Percentiles rank a stretch among this genome's conserved stretches.
Evolutionary conservation across 2,329 filamentous ascomycete genomes (phyloP).

Genomic region (Xylariaceae sp.): DNA sequence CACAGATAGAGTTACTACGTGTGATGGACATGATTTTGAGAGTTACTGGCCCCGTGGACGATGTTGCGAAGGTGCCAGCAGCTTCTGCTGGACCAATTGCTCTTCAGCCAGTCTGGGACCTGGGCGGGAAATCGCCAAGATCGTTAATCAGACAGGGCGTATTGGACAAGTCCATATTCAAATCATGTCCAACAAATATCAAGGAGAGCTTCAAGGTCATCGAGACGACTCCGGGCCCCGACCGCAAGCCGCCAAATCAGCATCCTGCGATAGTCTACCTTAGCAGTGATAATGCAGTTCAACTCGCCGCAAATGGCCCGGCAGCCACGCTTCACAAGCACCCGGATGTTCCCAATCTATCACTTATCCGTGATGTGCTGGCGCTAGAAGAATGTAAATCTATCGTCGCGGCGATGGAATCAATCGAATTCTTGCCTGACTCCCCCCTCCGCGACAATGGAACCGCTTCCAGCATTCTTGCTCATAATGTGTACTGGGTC

Average conservation of each 20-base stretch:
- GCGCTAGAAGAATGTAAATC: conserved; percentile 58
- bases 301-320: conserved; percentile 42
- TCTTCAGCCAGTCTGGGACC: conserved; percentile 58
- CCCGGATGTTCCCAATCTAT: conserved; percentile 58
- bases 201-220: conserved; percentile 50
- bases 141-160: conserved; percentile 53
- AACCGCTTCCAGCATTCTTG: conserved; percentile 16
- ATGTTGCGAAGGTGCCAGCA: conserved; percentile 31
- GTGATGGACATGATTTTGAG: conserved; percentile 63
- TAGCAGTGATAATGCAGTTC: conserved; percentile 53
- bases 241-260: conserved; percentile 64
- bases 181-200: conserved; percentile 34
- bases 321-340: conserved; percentile 55
- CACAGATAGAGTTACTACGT: conserved; percentile 52
- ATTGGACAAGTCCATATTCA: conserved; percentile 52
- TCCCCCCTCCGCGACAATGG: conserved; percentile 49
- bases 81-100: conserved; percentile 46
- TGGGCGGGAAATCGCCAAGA: conserved; percentile 41
- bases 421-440: conserved; percentile 63
- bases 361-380: conserved; percentile 57
- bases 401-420: conserved; percentile 64
- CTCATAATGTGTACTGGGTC: conserved; percentile 20
- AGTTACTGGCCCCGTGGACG: conserved; percentile 59
- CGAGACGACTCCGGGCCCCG: conserved; percentile 55
- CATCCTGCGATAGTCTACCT: conserved; percentile 64